Conservation (phyloP, 2,329 filamentous ascomycete species). For the Fusarium lyarnte region DNA sequence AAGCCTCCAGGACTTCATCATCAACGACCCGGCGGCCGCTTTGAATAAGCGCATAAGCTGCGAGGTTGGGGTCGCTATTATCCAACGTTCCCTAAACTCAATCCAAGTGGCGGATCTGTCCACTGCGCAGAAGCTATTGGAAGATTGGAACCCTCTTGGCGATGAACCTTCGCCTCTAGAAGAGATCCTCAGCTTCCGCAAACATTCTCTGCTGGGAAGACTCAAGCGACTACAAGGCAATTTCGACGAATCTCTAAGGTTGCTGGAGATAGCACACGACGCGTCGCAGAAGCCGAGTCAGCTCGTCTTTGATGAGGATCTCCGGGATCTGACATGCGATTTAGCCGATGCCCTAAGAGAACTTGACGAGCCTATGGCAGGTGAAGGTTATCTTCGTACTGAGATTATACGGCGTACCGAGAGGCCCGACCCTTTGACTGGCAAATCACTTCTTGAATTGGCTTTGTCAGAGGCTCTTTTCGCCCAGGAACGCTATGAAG, state of each 20-base stretch:
- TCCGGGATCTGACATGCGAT: conserved; percentile 35
- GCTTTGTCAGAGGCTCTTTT: conserved; percentile 35
- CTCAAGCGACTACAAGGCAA: conserved; percentile 28
- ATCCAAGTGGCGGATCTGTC: conserved; percentile 33
- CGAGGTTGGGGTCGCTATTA: conserved; percentile 24
- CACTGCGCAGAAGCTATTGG: conserved; percentile 23
- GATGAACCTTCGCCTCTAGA: conserved; percentile 26
- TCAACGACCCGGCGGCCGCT: background rate
- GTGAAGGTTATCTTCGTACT: conserved; percentile 23
- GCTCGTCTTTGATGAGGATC: conserved; percentile 33
- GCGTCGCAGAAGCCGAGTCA: conserved; percentile 4
- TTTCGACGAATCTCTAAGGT: conserved; percentile 20
- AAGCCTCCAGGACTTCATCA: conserved; percentile 22
- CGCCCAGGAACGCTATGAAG: conserved; percentile 26
- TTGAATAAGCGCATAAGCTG: conserved; percentile 22
- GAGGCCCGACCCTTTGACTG: conserved; percentile 14
- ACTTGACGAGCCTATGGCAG: conserved; percentile 23
- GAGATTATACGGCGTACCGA: conserved; percentile 24
- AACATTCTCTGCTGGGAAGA: conserved; percentile 30
- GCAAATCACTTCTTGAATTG: conserved; percentile 32
- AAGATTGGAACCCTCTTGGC: conserved; percentile 25
- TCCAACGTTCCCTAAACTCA: conserved; percentile 31
- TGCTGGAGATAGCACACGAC: conserved; percentile 15
- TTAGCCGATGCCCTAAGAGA: conserved; percentile 36
- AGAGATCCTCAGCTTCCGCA: conserved; percentile 30